Conservation (phyloP, 352 stramenopile genomes). For the Phytophthora boehmeriae region DNA sequence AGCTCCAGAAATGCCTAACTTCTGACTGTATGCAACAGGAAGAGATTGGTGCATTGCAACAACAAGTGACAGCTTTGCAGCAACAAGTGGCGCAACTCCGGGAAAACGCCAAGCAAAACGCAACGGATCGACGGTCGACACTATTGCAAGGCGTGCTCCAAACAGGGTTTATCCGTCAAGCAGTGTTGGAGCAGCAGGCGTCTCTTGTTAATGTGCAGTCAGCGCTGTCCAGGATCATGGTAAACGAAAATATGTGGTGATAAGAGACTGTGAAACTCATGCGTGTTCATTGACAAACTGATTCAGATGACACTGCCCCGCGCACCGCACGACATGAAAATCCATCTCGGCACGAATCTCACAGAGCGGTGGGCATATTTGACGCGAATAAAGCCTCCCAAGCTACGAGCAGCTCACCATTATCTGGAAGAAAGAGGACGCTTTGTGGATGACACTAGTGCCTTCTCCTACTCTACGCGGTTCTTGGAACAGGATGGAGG, state of each 20-base stretch:
- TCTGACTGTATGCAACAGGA: constrained; percentile 13
- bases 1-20: constrained; percentile 5
- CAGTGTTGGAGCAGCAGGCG: constrained; percentile 32
- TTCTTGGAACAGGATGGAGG: constrained; percentile 41
- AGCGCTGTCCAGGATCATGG: constrained; percentile 30
- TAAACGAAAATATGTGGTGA: constrained; percentile 10
- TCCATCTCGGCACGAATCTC: constrained; percentile 25
- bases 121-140: constrained; percentile 1
- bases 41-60: constrained; percentile 20
- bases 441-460: constrained; percentile 24
- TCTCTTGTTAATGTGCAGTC: constrained; percentile 44
- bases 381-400: constrained; percentile 26
- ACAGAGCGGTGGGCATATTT: constrained; percentile 28
- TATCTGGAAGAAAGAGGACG: constrained; percentile 29
- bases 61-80: constrained; percentile 23
- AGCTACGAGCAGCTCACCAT: constrained; percentile 18
- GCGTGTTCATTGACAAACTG: no score
- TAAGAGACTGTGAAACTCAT: no score
- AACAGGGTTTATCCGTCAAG: constrained; percentile 28
- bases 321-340: constrained; percentile 28
- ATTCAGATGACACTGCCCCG: no score
- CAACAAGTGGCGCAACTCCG: constrained; percentile 12
- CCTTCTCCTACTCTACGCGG: constrained; percentile 24
- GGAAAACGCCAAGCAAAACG: constrained; percentile 5
- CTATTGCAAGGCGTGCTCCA: constrained; percentile 21